Evolutionary conservation across 805 yeast genomes (phyloP).

Genomic region (Torulaspora quercuum): DNA sequence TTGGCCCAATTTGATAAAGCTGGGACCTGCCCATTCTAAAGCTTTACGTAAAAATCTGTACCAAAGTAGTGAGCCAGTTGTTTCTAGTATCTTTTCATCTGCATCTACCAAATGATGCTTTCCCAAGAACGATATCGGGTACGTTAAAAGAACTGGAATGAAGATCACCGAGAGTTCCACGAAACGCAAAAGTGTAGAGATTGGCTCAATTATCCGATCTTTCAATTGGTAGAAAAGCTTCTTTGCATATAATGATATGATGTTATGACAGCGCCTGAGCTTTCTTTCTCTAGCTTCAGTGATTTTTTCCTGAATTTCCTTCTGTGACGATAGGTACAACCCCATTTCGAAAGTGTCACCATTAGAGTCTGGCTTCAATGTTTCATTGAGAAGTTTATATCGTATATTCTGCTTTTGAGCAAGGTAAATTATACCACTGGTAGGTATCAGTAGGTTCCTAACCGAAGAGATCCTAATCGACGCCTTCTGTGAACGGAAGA

Average conservation of each 20-base stretch:
- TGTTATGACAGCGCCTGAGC: constrained; percentile 18
- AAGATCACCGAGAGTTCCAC: constrained; percentile 63
- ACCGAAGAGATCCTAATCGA: constrained; percentile 10
- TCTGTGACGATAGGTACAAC: constrained; percentile 55
- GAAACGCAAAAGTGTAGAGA: constrained; percentile 64
- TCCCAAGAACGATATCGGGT: constrained; percentile 54
- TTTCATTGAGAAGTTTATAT: constrained; percentile 15
- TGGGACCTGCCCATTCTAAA: constrained; percentile 86
- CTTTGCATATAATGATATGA: constrained; percentile 35
- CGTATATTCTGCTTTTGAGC: constrained; percentile 7
- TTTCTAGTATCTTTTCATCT: constrained; percentile 32
- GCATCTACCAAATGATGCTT: constrained; percentile 17
- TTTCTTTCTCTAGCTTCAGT: constrained; percentile 35
- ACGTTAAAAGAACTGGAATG: constrained; percentile 58
- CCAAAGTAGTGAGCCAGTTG: constrained; percentile 70
- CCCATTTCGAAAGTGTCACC: constrained; percentile 72
- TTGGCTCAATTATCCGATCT: constrained; percentile 66
- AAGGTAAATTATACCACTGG: constrained; percentile 10
- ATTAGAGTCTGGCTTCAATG: constrained; percentile 39
- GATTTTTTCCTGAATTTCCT: constrained; percentile 46
- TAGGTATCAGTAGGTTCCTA: constrained; percentile 11
- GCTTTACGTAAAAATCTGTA: constrained; percentile 57
- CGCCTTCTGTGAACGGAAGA: constrained; percentile 6
- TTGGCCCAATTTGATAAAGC: constrained; percentile 88
- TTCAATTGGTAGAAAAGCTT: constrained; percentile 42